Conservation (phyloP, 306 rosid genomes). For the Aeschynomene evenia region DNA sequence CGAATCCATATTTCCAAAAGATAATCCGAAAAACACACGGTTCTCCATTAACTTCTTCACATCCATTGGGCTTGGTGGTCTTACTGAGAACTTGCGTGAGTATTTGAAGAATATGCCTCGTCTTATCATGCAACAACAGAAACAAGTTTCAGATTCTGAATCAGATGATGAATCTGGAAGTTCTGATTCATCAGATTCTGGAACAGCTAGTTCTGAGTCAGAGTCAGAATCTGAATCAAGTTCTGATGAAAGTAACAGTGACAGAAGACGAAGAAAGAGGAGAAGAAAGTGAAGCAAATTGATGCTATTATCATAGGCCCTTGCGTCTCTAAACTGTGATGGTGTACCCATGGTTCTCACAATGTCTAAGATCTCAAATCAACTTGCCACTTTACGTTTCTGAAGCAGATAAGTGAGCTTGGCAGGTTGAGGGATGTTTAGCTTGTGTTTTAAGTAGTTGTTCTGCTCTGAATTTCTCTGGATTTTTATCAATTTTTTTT, state of each 20-base stretch:
- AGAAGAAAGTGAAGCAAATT: constrained; percentile 45
- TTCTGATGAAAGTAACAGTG: constrained; percentile 48
- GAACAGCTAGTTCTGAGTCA: constrained; percentile 43
- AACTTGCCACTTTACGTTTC: background rate
- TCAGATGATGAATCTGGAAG: constrained; percentile 50
- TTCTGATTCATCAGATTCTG: constrained; percentile 58
- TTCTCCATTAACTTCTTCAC: constrained; percentile 93
- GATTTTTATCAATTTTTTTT: constrained; percentile 2
- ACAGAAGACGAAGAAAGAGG: constrained; percentile 47
- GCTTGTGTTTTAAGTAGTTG: background rate
- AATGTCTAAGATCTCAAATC: constrained; percentile 2
- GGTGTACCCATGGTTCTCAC: constrained; percentile 17
- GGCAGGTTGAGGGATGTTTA: constrained; percentile 4
- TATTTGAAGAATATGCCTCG: constrained; percentile 92
- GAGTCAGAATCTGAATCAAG: constrained; percentile 52
- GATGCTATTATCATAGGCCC: background rate
- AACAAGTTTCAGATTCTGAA: constrained; percentile 60
- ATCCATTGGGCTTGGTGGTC: constrained; percentile 92
- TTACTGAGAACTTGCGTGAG: constrained; percentile 85
- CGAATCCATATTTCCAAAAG: constrained; percentile 78
- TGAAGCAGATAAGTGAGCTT: background rate
- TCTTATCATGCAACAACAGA: constrained; percentile 85
- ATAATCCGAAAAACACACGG: constrained; percentile 87
- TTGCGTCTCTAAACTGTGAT: constrained; percentile 15
- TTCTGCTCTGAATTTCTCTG: background rate